phyloP scores from a whole-genome alignment of 2,329 filamentous ascomycete genomes.

The Cordyceps militaris region DNA sequence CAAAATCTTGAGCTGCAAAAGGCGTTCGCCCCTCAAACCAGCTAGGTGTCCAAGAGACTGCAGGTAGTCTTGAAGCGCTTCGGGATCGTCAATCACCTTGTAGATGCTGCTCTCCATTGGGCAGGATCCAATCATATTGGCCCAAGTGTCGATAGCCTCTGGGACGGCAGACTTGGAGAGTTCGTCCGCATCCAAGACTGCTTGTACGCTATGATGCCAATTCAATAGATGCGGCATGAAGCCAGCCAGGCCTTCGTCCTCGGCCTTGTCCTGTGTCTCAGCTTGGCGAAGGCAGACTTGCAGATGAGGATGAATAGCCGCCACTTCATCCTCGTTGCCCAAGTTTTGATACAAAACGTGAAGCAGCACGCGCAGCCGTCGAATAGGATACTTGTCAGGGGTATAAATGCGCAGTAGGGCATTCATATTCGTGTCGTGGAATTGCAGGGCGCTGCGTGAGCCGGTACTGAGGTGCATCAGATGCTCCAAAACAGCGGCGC shows the following conservation, averaged over 20 bases:
- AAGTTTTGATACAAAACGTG: slow-evolving; percentile 42
- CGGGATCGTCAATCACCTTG: slow-evolving; percentile 41
- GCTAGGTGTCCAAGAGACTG: slow-evolving; percentile 45
- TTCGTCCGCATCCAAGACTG: slow-evolving; percentile 31
- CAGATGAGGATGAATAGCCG: slow-evolving; percentile 33
- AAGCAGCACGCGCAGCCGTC: slow-evolving; percentile 45
- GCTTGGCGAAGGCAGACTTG: slow-evolving; percentile 31
- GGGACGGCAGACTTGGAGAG: slow-evolving; percentile 27
- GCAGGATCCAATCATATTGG: slow-evolving; percentile 31
- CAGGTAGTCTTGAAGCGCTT: slow-evolving; percentile 42
- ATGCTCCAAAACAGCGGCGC: slow-evolving; percentile 54
- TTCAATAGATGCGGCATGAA: slow-evolving; percentile 44
- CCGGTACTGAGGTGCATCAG: slow-evolving; percentile 44
- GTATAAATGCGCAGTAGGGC: slow-evolving; percentile 44
- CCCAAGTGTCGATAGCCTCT: slow-evolving; percentile 39
- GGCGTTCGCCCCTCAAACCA: slow-evolving; percentile 42
- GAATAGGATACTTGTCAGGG: slow-evolving; percentile 42
- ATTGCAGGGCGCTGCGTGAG: slow-evolving; percentile 27
- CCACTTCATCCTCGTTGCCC: slow-evolving; percentile 34
- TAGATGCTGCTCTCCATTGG: slow-evolving; percentile 35
- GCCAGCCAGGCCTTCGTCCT: slow-evolving; percentile 37
- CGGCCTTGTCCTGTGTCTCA: slow-evolving; percentile 30
- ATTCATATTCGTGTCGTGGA: slow-evolving; percentile 40
- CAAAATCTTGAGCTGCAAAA: slow-evolving; percentile 32
- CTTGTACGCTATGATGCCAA: slow-evolving; percentile 37